A percentile compares a stretch with the other conserved stretches of the same genome.
phyloP scores from a whole-genome alignment of 148 eudicot genomes.

The Rhododendron simsii region DNA sequence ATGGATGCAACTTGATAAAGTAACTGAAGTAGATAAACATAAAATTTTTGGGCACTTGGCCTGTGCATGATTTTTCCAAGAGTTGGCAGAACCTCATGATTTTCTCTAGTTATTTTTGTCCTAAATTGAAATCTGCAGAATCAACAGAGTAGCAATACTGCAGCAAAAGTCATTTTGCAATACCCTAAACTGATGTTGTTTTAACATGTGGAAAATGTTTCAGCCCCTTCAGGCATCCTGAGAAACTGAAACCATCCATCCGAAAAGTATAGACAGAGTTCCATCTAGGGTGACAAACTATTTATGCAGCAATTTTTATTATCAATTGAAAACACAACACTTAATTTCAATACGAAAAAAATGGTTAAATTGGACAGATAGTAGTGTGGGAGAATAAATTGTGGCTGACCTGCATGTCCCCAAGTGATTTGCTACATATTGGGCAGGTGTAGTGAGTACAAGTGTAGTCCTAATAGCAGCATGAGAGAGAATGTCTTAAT shows the following conservation, averaged over 20 bases:
- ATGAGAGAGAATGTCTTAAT: conserved; percentile 17
- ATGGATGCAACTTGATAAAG: background rate
- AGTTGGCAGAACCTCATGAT: background rate
- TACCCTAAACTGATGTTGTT: background rate
- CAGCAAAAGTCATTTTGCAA: background rate
- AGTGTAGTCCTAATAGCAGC: conserved; percentile 68
- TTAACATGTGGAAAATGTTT: conserved; percentile 1
- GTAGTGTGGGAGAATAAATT: background rate
- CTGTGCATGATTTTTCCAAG: background rate
- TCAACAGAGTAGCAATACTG: background rate
- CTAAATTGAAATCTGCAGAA: background rate
- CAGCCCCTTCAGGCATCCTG: background rate
- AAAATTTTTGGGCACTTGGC: background rate
- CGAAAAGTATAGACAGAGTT: background rate
- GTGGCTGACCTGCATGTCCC: conserved; percentile 83
- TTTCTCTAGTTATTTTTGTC: background rate
- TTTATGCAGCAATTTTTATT: background rate
- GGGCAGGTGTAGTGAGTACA: conserved; percentile 72
- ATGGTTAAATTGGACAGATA: background rate
- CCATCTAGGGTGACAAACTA: background rate
- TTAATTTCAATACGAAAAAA: background rate
- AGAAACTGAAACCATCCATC: background rate
- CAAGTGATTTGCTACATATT: conserved; percentile 98
- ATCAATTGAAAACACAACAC: background rate
- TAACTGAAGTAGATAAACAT: background rate